Evolutionary conservation across 2,329 filamentous ascomycete species (phyloP).

Genomic region (Ceratocystis papillata): DNA sequence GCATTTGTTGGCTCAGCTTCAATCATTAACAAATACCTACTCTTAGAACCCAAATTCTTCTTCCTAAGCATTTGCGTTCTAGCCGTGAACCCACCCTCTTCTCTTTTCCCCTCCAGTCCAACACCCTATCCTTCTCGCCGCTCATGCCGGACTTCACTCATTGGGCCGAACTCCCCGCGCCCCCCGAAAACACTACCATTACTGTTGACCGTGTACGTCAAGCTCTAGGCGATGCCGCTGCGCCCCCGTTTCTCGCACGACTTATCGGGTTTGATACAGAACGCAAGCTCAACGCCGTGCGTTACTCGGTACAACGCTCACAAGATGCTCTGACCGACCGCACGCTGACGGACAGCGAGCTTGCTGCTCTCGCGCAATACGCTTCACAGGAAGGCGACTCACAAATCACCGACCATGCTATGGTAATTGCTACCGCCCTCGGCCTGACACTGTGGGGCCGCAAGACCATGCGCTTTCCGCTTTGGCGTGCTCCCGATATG

Average conservation of each 20-base stretch:
- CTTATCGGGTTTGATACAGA: slow-evolving; percentile 20
- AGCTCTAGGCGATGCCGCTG: slow-evolving; percentile 14
- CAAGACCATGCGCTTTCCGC: slow-evolving; percentile 34
- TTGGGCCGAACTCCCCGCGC: slow-evolving; percentile 19
- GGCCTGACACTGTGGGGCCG: slow-evolving; percentile 29
- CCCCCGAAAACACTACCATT: slow-evolving; percentile 17
- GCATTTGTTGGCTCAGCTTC: too few species aligned
- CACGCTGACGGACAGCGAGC: slow-evolving; percentile 32
- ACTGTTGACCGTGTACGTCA: slow-evolving; percentile 18
- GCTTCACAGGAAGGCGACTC: slow-evolving; percentile 25
- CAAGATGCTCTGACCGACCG: slow-evolving; percentile 28
- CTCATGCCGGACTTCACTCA: slow-evolving; percentile 19
- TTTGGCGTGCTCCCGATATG: slow-evolving; percentile 32
- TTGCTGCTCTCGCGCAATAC: slow-evolving; percentile 32
- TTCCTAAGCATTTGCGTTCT: too few species aligned
- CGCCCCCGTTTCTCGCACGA: slow-evolving; percentile 20
- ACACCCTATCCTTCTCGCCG: not conserved
- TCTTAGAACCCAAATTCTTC: too few species aligned
- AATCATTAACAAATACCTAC: too few species aligned
- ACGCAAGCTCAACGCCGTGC: slow-evolving; percentile 27
- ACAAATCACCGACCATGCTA: slow-evolving; percentile 29
- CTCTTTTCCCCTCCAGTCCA: not conserved
- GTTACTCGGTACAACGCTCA: slow-evolving; percentile 23
- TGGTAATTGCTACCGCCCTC: slow-evolving; percentile 28
- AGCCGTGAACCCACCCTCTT: not conserved